These are phyloP conservation scores for Fusarium sp. DNA, from an alignment of 2,329 filamentous ascomycete genomes.

Conservation along the genomic window DNA sequence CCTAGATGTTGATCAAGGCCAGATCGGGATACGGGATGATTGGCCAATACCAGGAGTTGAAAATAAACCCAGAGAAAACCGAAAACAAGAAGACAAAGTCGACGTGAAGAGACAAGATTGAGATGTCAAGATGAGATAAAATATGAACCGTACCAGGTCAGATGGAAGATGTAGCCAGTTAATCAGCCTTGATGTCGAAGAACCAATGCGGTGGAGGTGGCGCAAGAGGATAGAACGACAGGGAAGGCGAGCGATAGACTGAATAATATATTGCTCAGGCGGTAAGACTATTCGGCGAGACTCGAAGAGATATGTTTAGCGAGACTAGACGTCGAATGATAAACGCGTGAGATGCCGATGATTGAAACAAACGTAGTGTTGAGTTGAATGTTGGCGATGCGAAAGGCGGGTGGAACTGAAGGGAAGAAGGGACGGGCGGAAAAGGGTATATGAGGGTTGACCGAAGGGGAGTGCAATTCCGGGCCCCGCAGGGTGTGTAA, in stretches of 20 bases:
- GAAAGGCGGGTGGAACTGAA: slow-evolving; percentile 47
- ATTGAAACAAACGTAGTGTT: slow-evolving; percentile 33
- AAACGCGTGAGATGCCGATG: slow-evolving; percentile 29
- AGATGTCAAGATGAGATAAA: slow-evolving; percentile 36
- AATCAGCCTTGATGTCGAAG: slow-evolving; percentile 32
- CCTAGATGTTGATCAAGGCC: slow-evolving; percentile 43
- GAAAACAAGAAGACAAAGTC: slow-evolving; percentile 23
- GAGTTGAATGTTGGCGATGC: slow-evolving; percentile 31
- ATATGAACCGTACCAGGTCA: slow-evolving; percentile 44
- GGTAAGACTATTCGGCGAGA: slow-evolving; percentile 14
- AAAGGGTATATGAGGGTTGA: slow-evolving; percentile 48
- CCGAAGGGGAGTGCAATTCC: slow-evolving; percentile 26
- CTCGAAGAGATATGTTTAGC: slow-evolving; percentile 19
- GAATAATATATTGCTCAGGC: slow-evolving; percentile 38
- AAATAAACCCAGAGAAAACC: slow-evolving; percentile 23
- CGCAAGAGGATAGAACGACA: slow-evolving; percentile 32
- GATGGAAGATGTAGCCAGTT: slow-evolving; percentile 32
- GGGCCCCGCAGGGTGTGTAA: slow-evolving; percentile 29
- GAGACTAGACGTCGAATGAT: slow-evolving; percentile 23
- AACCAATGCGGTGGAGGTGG: slow-evolving; percentile 33
- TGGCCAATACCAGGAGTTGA: slow-evolving; percentile 38
- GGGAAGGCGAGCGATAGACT: slow-evolving; percentile 30
- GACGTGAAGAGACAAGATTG: slow-evolving; percentile 18
- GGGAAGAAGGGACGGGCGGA: slow-evolving; percentile 43
- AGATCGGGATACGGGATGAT: slow-evolving; percentile 36